Evolutionary conservation across 768 basidiomycete species (phyloP).

Genomic region (Macrolepiota fuliginosa): DNA sequence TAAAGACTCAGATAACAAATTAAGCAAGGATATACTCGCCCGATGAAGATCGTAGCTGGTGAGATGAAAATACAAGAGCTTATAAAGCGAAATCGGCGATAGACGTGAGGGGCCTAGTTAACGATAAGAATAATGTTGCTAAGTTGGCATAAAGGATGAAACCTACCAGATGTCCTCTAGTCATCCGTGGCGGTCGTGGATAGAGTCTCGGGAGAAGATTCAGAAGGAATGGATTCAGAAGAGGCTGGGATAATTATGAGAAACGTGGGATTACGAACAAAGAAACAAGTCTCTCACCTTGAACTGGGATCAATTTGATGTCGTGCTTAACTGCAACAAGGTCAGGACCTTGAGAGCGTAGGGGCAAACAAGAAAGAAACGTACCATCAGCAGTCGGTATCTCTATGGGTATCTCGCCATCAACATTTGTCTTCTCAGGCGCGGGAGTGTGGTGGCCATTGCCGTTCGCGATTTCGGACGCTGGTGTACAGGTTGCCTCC

Average conservation of each 20-base stretch:
- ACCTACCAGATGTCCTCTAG: background rate
- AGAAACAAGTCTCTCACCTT: background rate
- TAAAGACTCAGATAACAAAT: background rate
- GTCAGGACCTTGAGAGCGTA: background rate
- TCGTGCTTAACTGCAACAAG: background rate
- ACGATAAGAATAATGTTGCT: background rate
- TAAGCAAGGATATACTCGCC: conserved; percentile 9
- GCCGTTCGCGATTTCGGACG: conserved; percentile 11
- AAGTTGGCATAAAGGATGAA: background rate
- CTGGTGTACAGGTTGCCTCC: background rate
- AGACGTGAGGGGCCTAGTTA: background rate
- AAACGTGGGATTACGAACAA: no score
- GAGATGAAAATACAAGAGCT: no score
- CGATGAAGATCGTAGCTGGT: background rate
- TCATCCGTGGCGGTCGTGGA: background rate
- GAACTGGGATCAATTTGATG: background rate
- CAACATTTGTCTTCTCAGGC: background rate
- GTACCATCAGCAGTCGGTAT: background rate
- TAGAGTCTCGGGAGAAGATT: background rate
- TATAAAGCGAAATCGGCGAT: background rate
- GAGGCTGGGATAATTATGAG: background rate
- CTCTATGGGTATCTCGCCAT: background rate
- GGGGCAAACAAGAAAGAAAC: background rate
- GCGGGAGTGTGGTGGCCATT: background rate
- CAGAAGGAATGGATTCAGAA: background rate